Percentiles rank a stretch among this genome's conserved stretches.
Evolutionary conservation across 352 stramenopile species (phyloP).

Genomic region (Aphanomyces astaci): DNA sequence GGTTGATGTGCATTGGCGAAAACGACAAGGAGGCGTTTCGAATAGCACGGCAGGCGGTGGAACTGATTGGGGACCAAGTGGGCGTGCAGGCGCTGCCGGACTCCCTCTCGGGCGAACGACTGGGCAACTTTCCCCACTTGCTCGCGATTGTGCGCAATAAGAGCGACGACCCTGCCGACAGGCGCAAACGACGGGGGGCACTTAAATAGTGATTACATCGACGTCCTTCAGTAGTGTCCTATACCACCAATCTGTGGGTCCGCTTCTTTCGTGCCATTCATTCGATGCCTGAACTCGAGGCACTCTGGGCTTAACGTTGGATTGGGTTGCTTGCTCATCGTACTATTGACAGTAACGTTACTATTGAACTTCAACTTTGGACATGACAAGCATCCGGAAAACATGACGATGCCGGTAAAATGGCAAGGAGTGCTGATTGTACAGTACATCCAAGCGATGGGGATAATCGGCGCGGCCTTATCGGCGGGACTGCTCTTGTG

Average conservation of each 20-base stretch:
- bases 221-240: too few species aligned
- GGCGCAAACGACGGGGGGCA: neutral
- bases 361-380: too few species aligned
- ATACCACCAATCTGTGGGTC: too few species aligned
- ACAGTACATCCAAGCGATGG: too few species aligned
- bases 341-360: too few species aligned
- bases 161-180: conserved; percentile 11
- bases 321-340: too few species aligned
- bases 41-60: conserved; percentile 57
- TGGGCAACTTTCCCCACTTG: conserved; percentile 55
- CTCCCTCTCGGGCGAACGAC: conserved; percentile 19
- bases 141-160: conserved; percentile 38
- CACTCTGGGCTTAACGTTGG: too few species aligned
- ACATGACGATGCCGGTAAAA: too few species aligned
- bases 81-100: conserved; percentile 33
- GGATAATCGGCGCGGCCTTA: neutral
- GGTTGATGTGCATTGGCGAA: conserved; percentile 55
- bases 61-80: conserved; percentile 62
- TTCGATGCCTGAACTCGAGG: too few species aligned
- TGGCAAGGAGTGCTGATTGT: too few species aligned
- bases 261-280: too few species aligned
- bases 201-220: neutral
- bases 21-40: conserved; percentile 38
- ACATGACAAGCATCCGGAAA: too few species aligned
- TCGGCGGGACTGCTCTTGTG: neutral